phyloP scores from a whole-genome alignment of 495 filamentous ascomycete genomes.

The Terfezia claveryi region DNA sequence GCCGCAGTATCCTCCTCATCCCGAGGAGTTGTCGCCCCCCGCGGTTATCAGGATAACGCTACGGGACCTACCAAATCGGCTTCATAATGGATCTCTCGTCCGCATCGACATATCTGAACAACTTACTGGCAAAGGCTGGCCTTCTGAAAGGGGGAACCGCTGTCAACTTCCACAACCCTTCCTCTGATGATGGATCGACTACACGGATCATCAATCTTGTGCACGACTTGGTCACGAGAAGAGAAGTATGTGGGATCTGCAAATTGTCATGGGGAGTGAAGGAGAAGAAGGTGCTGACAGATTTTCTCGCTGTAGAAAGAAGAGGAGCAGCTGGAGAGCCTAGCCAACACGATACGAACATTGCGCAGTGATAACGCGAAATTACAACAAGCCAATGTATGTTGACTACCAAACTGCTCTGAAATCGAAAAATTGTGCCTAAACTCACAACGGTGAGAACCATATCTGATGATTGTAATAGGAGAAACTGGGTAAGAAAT shows the following conservation, averaged over 20 bases:
- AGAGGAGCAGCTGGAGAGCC: conserved; percentile 56
- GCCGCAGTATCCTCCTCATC: too few relatives aligned
- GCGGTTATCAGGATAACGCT: too few relatives aligned
- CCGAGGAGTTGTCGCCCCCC: too few relatives aligned
- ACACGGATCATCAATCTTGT: not conserved
- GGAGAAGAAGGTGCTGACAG: too few relatives aligned
- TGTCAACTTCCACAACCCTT: not conserved
- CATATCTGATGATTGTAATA: conserved; percentile 5
- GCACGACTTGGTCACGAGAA: not conserved
- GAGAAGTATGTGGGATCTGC: not conserved
- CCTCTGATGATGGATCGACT: not conserved
- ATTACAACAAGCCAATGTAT: conserved; percentile 37
- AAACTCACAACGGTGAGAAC: not conserved
- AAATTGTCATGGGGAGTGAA: too few relatives aligned
- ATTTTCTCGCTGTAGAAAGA: conserved; percentile 39
- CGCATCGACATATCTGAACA: not conserved
- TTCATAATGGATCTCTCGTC: not conserved
- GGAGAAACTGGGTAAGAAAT: conserved; percentile 44
- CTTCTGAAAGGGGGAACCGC: not conserved
- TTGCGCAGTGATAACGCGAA: conserved; percentile 50
- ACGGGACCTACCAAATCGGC: too few relatives aligned
- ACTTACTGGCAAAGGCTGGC: not conserved
- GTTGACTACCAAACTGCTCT: conserved; percentile 7
- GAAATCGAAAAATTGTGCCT: not conserved
- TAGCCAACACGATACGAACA: conserved; percentile 56